A percentile compares a stretch with the other conserved stretches of the same genome.
These are phyloP conservation scores for Saccharomycopsis synnaedendra DNA, from an alignment of 805 yeast genomes.

Conservation along the genomic window DNA sequence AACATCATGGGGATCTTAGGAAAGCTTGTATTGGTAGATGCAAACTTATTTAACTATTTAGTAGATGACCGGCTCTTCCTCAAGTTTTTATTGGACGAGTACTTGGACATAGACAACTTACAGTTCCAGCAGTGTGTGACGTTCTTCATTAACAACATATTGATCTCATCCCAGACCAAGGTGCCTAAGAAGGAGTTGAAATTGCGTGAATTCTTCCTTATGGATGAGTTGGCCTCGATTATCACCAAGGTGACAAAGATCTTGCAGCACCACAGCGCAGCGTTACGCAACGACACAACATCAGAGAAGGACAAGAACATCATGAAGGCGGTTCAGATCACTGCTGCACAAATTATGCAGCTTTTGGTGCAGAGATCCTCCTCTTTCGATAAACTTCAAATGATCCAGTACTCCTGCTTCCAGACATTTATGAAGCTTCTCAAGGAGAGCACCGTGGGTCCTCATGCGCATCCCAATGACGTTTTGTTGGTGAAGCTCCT, in stretches of 20 bases:
- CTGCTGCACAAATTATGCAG: conserved; percentile 2
- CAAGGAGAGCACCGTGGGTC: too few species aligned
- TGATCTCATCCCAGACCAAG: background rate
- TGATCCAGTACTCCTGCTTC: conserved; percentile 5
- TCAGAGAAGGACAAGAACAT: background rate
- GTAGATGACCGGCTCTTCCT: conserved; percentile 2
- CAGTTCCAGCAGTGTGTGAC: conserved; percentile 4
- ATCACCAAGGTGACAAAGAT: background rate
- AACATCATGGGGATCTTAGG: conserved; percentile 2
- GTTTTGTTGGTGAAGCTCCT: background rate
- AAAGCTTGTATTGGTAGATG: background rate
- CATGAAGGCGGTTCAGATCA: background rate
- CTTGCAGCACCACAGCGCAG: background rate
- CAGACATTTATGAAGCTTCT: background rate
- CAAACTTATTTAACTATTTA: background rate
- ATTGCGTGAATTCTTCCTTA: background rate
- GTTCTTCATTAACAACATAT: conserved; percentile 2
- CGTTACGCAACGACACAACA: background rate
- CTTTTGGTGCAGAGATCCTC: background rate
- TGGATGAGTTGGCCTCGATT: conserved; percentile 1
- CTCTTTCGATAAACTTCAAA: conserved; percentile 9
- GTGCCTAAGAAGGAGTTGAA: background rate
- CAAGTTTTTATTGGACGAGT: background rate
- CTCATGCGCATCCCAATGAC: background rate
- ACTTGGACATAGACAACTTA: background rate